phyloP scores from a whole-genome alignment of 140 eudicot genomes.

The Eryngium alpinum region DNA sequence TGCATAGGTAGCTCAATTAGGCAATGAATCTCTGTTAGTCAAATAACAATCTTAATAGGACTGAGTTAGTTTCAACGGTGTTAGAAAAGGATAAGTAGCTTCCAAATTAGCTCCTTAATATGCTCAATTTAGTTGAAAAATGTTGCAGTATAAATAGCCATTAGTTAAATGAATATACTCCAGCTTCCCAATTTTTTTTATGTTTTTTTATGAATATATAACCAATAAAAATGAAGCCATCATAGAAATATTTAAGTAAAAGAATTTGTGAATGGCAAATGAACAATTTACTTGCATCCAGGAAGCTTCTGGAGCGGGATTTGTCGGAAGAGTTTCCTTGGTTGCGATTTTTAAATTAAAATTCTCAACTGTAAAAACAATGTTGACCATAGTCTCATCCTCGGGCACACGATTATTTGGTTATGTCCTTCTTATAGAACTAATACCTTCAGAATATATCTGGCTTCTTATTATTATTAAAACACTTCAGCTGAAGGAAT shows the following conservation, averaged over 20 bases:
- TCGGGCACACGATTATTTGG: constrained; percentile 23
- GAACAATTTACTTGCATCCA: constrained; percentile 54
- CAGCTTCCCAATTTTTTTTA: too few relatives aligned
- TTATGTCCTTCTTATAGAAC: constrained; percentile 9
- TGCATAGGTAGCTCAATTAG: too few relatives aligned
- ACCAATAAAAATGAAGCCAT: background rate
- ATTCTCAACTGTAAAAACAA: constrained; percentile 15
- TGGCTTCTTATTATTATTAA: background rate
- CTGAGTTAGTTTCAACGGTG: too few relatives aligned
- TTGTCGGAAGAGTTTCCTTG: constrained; percentile 13
- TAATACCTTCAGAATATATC: constrained; percentile 23
- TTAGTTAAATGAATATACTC: too few relatives aligned
- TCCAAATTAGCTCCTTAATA: too few relatives aligned
- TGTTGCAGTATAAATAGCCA: too few relatives aligned
- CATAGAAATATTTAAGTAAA: background rate
- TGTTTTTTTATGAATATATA: background rate
- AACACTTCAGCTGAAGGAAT: background rate
- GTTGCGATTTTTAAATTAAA: background rate
- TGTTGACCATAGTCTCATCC: background rate
- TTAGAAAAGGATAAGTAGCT: too few relatives aligned
- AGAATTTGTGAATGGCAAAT: background rate
- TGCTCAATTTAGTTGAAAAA: too few relatives aligned
- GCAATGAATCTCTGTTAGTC: too few relatives aligned
- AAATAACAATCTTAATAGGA: too few relatives aligned
- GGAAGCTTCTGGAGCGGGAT: constrained; percentile 38